These are phyloP conservation scores for Toxoplasma gondii DNA, from an alignment of 169 alveolate genomes.

Conservation along the genomic window DNA sequence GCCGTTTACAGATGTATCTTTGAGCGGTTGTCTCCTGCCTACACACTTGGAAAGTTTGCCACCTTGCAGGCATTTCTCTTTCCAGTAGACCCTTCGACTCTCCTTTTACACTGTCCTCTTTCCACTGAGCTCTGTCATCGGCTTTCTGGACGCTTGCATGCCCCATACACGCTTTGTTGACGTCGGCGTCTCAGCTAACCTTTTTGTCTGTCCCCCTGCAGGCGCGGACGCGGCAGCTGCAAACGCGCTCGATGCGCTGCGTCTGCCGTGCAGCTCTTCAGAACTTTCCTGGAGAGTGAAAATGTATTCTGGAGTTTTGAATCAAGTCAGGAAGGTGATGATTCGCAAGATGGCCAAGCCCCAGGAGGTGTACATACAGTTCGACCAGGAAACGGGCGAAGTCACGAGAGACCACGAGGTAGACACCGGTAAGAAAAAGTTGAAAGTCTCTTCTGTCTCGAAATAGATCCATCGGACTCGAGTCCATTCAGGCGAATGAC, in stretches of 20 bases:
- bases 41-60: too few species aligned
- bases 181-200: too few species aligned
- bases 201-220: not conserved
- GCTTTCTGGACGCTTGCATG: too few species aligned
- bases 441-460: not conserved
- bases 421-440: slow-evolving; percentile 71
- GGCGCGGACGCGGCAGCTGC: not conserved
- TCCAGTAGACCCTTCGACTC: too few species aligned
- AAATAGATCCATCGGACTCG: not conserved
- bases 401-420: slow-evolving; percentile 86
- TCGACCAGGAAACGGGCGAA: slow-evolving; percentile 91
- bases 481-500: not conserved
- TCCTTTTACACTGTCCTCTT: too few species aligned
- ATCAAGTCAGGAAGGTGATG: slow-evolving; percentile 83
- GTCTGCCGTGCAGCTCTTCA: slow-evolving; percentile 22
- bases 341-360: slow-evolving; percentile 97
- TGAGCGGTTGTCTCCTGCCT: too few species aligned
- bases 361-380: slow-evolving; percentile 88
- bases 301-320: slow-evolving; percentile 48
- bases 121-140: too few species aligned
- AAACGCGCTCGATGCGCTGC: not conserved
- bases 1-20: too few species aligned
- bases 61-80: too few species aligned
- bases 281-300: slow-evolving; percentile 57
- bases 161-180: too few species aligned